These are phyloP conservation scores for Citrus inodora DNA, from an alignment of 345 rosid species.

Conservation along the genomic window DNA sequence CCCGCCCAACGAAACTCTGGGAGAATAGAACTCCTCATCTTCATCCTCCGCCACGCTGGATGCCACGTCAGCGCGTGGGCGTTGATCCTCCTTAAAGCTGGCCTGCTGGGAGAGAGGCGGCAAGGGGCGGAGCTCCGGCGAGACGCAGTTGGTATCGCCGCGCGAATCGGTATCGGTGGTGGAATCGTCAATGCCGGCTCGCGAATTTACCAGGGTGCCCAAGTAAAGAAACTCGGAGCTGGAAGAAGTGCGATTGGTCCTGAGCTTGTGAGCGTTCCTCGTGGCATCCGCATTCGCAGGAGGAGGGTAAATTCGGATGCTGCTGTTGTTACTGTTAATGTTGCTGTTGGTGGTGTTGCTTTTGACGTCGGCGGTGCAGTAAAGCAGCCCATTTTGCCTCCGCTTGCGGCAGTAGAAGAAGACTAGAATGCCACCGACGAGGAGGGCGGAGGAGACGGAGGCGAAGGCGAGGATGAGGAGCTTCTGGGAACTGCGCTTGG, in stretches of 20 bases:
- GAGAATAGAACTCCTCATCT: constrained; percentile 88
- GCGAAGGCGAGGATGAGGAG: constrained; percentile 48
- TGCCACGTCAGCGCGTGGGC: constrained; percentile 32
- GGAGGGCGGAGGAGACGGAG: constrained; percentile 45
- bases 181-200: constrained; percentile 32
- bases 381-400: constrained; percentile 4
- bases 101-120: constrained; percentile 70
- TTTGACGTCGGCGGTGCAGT: constrained; percentile 15
- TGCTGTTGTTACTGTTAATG: constrained; percentile 10
- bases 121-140: constrained; percentile 94
- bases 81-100: constrained; percentile 35
- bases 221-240: constrained; percentile 91
- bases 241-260: constrained; percentile 30
- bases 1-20: constrained; percentile 69
- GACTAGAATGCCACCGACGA: constrained; percentile 32
- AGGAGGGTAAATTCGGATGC: background rate
- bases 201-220: constrained; percentile 61
- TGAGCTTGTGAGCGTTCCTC: constrained; percentile 29
- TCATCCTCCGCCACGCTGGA: constrained; percentile 36
- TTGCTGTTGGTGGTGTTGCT: constrained; percentile 18
- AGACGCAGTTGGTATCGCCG: constrained; percentile 20
- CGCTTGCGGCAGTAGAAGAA: constrained; percentile 52
- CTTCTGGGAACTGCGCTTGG: constrained; percentile 41
- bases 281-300: constrained; percentile 10
- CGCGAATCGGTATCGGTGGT: constrained; percentile 1